Base-by-base conservation (phyloP, 2,329 filamentous ascomycete genomes). In the Talaromyces amestolkiae region DNA sequence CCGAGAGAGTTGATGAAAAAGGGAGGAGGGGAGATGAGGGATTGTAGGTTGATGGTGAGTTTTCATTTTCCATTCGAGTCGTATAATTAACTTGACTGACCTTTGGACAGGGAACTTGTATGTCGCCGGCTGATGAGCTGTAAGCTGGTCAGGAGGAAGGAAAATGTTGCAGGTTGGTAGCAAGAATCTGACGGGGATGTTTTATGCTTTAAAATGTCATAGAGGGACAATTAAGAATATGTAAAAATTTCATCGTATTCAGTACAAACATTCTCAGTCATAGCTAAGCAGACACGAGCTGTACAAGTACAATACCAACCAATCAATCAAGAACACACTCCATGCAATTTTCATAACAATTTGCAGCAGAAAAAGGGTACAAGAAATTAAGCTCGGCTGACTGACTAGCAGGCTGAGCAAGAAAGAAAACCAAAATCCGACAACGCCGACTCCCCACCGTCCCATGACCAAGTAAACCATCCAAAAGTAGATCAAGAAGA, bases 1-100 rank as follows among this genome's bases (percentile, higher is more conserved):
- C 39, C 13, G 58, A 43, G 3, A 3, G 22, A n/a, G 27, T 19
- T 22, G 43, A n/a, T 2, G 39, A 24, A 9, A n/a, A 56, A 59
- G 2, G 56, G 22, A 11, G 51, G 27, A 1, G 6, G 56, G n/a
- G 43, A 39, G 41, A 47, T 66, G 31, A 66, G 64, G 47, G 60
- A 66, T 43, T 66, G 64, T 59, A 63, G 56, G 43, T 54, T 66
- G 59, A 66, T 63, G 64, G 64, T 63, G 43, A 37, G 59, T 59
- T 45, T 8, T 33, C 3, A 41, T 35, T 41, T 19, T 35, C 27
- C 3, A 8, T 45, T 17, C 49, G 33, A 6, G 19, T 4, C 15
- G 8, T 15, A 5, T 15, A 10, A 17, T 17, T n/a, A 27, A 22
- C 1, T n/a, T 35, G 41, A 7, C 24, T 15, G 4, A 33, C 13